A percentile compares a stretch with the other conserved stretches of the same genome.
Evolutionary conservation across 345 rosid species (phyloP).

Genomic region (Kandelia obovata): DNA sequence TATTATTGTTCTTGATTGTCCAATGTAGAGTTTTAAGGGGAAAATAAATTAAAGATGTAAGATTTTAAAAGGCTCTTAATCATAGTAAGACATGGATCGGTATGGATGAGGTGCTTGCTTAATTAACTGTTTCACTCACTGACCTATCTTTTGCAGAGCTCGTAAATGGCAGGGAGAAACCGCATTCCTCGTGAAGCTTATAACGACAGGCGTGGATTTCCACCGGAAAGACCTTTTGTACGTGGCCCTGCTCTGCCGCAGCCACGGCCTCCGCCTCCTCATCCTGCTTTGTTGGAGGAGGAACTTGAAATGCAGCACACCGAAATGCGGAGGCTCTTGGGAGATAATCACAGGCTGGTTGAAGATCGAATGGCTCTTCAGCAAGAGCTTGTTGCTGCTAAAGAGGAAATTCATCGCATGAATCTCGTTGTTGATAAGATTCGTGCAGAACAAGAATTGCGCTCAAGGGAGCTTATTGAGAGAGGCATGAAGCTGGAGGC

Average conservation of each 20-base stretch:
- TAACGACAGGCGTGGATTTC: conserved; percentile 59
- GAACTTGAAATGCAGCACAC: conserved; percentile 80
- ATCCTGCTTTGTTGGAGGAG: conserved; percentile 73
- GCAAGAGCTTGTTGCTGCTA: conserved; percentile 69
- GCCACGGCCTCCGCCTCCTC: conserved; percentile 45
- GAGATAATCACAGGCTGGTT: conserved; percentile 64
- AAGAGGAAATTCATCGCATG: conserved; percentile 85
- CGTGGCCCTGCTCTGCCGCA: conserved; percentile 64
- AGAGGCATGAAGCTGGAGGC: conserved; percentile 80
- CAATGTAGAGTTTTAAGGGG: too few species aligned
- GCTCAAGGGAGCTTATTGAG: conserved; percentile 65
- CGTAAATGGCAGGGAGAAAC: conserved; percentile 76
- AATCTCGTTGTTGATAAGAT: conserved; percentile 59
- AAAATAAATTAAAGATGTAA: too few species aligned
- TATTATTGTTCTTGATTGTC: too few species aligned
- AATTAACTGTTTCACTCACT: neutral
- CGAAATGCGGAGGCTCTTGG: conserved; percentile 71
- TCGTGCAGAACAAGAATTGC: conserved; percentile 67
- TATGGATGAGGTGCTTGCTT: too few species aligned
- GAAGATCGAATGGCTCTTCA: conserved; percentile 75
- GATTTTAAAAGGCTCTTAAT: too few species aligned
- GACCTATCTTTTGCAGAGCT: neutral
- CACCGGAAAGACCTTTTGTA: conserved; percentile 56
- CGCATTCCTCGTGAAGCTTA: conserved; percentile 63
- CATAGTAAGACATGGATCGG: too few species aligned